Evolutionary conservation across 140 eudicot species (phyloP).

Genomic region (Stevia rebaudiana): DNA sequence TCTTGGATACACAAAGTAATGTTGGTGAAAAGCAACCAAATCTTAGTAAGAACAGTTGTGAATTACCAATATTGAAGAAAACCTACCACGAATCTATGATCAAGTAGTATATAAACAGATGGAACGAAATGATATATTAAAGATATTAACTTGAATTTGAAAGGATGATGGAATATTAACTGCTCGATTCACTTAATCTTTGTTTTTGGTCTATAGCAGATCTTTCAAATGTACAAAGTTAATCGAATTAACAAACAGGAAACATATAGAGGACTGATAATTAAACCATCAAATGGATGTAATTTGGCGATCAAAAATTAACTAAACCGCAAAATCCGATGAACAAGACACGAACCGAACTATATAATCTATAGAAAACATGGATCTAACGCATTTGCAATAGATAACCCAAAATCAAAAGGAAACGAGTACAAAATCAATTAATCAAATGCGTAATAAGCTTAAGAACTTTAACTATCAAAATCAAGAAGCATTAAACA

Average conservation of each 20-base stretch:
- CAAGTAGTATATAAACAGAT: not conserved
- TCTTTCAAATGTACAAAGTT: not conserved
- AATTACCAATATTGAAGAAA: not conserved
- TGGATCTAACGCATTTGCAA: not conserved
- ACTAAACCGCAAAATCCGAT: not conserved
- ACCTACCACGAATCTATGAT: not conserved
- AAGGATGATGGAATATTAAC: not conserved
- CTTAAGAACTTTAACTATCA: not conserved
- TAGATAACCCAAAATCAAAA: not conserved
- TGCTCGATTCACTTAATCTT: not conserved
- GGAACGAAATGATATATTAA: not conserved
- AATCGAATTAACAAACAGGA: not conserved
- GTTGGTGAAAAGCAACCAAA: not conserved
- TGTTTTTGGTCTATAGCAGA: not conserved
- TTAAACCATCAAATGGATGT: not conserved
- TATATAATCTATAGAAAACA: not conserved
- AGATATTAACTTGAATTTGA: not conserved
- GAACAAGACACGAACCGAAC: not conserved
- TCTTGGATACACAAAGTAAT: not conserved
- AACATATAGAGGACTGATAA: not conserved
- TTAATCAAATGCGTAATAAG: not conserved
- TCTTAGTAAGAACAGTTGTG: not conserved
- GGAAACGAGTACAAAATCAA: not conserved
- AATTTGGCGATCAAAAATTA: not conserved
- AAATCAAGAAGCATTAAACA: not conserved